A percentile compares a stretch with the other conserved stretches of the same genome.
phyloP scores from a whole-genome alignment of 1,139 yeast species.

The Protomyces macrosporus region DNA sequence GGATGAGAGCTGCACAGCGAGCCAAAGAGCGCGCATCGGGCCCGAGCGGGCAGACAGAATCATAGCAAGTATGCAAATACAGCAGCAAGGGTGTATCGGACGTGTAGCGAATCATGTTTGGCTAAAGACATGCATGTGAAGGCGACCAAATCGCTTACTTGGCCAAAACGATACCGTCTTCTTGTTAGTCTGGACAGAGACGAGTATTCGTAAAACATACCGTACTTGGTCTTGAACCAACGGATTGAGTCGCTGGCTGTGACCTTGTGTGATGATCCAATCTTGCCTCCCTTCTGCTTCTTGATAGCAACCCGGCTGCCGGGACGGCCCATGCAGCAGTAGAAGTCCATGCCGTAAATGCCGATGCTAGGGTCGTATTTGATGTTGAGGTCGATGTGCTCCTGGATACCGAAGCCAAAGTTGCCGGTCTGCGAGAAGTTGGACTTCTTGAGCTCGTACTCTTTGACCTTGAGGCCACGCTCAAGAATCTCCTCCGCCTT shows the following conservation, averaged over 20 bases:
- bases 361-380: slow-evolving; percentile 99
- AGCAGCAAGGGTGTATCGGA: too few relatives aligned
- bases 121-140: background rate
- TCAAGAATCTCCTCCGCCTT: slow-evolving; percentile 99
- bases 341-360: slow-evolving; percentile 99
- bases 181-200: background rate
- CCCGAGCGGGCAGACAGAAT: too few relatives aligned
- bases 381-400: slow-evolving; percentile 99
- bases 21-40: too few relatives aligned
- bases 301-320: slow-evolving; percentile 99
- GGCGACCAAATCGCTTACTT: background rate
- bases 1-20: background rate
- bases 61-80: too few relatives aligned
- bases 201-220: slow-evolving; percentile 37
- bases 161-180: background rate
- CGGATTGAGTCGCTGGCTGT: slow-evolving; percentile 88
- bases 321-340: slow-evolving; percentile 99
- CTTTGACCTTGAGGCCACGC: slow-evolving; percentile 99
- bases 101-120: background rate
- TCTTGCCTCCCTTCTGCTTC: slow-evolving; percentile 85
- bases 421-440: slow-evolving; percentile 99
- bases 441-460: slow-evolving; percentile 88
- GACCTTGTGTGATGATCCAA: slow-evolving; percentile 93
- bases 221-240: slow-evolving; percentile 99
- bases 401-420: slow-evolving; percentile 99